Conservation (phyloP, 352 stramenopile species). For the Globisporangium splendens region DNA sequence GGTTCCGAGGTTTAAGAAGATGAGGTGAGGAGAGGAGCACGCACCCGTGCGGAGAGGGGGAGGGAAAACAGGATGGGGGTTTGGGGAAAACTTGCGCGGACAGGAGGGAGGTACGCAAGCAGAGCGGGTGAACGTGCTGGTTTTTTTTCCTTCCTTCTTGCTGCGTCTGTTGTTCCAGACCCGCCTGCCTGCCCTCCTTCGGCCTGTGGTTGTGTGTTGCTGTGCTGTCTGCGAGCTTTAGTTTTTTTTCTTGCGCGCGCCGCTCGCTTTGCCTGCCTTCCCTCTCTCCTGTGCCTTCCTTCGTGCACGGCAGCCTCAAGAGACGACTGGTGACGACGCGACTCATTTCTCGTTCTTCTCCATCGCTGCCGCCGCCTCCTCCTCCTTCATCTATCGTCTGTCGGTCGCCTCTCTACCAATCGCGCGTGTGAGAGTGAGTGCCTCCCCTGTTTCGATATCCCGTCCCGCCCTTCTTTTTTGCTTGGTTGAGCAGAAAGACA, state of each 20-base stretch:
- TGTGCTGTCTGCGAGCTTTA: constrained; percentile 9
- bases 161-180: not conserved
- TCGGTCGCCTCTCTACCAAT: not conserved
- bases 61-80: constrained; percentile 2
- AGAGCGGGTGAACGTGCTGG: constrained; percentile 7
- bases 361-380: constrained; percentile 2
- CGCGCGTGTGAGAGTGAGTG: not conserved
- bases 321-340: constrained; percentile 19
- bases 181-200: not conserved
- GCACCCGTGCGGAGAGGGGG: not conserved
- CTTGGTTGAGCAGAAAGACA: too few relatives aligned
- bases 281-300: not conserved
- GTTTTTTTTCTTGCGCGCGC: constrained; percentile 21
- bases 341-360: constrained; percentile 17
- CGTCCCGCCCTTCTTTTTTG: too few relatives aligned
- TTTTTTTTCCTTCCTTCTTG: too few relatives aligned
- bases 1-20: not conserved
- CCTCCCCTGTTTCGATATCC: not conserved
- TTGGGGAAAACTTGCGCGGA: constrained; percentile 1
- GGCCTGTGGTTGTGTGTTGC: not conserved
- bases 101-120: constrained; percentile 4
- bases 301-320: not conserved
- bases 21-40: not conserved
- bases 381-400: not conserved
- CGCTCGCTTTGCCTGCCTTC: constrained; percentile 8